phyloP scores from a whole-genome alignment of 495 filamentous ascomycete genomes.

The Xylona heveae region DNA sequence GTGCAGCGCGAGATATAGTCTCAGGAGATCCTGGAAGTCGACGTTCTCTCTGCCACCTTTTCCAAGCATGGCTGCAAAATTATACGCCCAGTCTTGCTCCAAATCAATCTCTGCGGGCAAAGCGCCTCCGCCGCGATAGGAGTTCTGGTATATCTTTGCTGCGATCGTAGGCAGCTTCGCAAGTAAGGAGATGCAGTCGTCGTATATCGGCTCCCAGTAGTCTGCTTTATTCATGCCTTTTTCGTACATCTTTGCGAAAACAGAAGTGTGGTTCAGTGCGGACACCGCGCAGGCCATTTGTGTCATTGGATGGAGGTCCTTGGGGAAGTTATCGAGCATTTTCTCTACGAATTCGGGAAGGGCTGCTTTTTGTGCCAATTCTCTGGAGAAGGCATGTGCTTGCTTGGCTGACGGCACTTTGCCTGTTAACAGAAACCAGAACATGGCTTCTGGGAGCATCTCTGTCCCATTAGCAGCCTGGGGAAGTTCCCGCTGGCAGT shows the following conservation, averaged over 20 bases:
- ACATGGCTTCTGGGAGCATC: constrained; percentile 98
- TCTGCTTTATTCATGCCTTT: constrained; percentile 76
- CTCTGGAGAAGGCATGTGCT: constrained; percentile 57
- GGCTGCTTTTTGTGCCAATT: constrained; percentile 67
- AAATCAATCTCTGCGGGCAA: constrained; percentile 58
- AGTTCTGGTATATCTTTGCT: constrained; percentile 89
- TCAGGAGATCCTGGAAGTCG: constrained; percentile 86
- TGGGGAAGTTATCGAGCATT: constrained; percentile 80
- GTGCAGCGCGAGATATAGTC: constrained; percentile 87
- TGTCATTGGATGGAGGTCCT: constrained; percentile 87
- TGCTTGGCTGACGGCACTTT: constrained; percentile 69
- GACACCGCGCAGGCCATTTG: constrained; percentile 90
- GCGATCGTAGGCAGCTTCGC: constrained; percentile 94
- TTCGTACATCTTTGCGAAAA: constrained; percentile 85
- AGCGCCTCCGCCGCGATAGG: constrained; percentile 53
- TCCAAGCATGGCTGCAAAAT: constrained; percentile 91
- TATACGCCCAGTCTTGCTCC: constrained; percentile 90
- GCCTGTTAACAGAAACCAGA: constrained; percentile 94
- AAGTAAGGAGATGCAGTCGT: constrained; percentile 81
- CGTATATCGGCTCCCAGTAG: constrained; percentile 98
- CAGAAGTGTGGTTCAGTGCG: constrained; percentile 75
- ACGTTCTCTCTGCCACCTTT: constrained; percentile 68
- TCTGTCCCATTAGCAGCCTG: constrained; percentile 89
- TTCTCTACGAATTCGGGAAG: constrained; percentile 71
- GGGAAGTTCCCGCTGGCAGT: constrained; percentile 83